Conservation (phyloP, 1,139 yeast species). For the Candida neerlandica region DNA sequence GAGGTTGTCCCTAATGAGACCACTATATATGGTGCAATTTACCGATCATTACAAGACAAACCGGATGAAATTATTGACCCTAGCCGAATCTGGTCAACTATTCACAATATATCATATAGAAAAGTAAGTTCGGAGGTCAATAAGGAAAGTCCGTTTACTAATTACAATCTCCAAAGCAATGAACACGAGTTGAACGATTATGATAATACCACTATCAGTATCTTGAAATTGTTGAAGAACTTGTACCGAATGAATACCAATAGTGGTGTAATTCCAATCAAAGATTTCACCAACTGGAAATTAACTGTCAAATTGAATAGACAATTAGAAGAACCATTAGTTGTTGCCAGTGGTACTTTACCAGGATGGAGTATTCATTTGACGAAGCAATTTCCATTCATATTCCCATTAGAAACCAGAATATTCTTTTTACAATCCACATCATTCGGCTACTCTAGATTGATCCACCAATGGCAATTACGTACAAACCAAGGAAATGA, state of each 20-base stretch:
- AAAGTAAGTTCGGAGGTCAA: conserved; percentile 28
- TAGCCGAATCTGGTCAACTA: conserved; percentile 54
- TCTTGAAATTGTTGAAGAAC: conserved; percentile 57
- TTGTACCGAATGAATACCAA: conserved; percentile 51
- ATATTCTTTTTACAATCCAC: conserved; percentile 80
- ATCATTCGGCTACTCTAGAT: conserved; percentile 87
- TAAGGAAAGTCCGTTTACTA: conserved; percentile 19
- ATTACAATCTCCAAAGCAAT: conserved; percentile 26
- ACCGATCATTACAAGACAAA: conserved; percentile 49
- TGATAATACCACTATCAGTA: conserved; percentile 49
- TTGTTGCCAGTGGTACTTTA: conserved; percentile 83
- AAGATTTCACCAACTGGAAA: conserved; percentile 73
- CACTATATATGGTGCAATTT: conserved; percentile 80
- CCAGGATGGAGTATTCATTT: conserved; percentile 85
- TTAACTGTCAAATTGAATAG: conserved; percentile 83
- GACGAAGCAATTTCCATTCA: conserved; percentile 73
- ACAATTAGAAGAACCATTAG: conserved; percentile 86
- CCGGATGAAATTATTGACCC: conserved; percentile 50
- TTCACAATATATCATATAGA: conserved; percentile 58
- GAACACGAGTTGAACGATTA: conserved; percentile 35
- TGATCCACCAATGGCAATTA: conserved; percentile 77
- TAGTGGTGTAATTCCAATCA: conserved; percentile 32
- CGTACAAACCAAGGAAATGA: conserved; percentile 49
- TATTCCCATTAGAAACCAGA: conserved; percentile 84
- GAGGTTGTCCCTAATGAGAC: conserved; percentile 67